These are phyloP conservation scores for Trichoderma semiorbis DNA, from an alignment of 2,329 filamentous ascomycete species.

Conservation along the genomic window DNA sequence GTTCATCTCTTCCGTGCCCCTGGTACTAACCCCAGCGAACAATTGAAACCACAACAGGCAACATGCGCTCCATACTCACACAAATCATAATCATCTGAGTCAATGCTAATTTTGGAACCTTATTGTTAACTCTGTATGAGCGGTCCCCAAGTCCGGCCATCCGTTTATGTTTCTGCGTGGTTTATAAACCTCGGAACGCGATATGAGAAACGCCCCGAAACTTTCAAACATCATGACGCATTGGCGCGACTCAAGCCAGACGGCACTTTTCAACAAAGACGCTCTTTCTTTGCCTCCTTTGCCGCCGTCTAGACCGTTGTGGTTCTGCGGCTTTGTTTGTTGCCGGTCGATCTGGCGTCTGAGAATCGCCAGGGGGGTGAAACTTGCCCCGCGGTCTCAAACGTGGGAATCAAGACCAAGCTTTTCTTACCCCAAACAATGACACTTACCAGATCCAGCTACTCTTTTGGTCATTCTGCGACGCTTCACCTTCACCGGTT, in stretches of 20 bases:
- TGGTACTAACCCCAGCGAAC: neutral
- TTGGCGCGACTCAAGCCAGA: neutral
- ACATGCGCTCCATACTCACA: neutral
- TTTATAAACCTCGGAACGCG: neutral
- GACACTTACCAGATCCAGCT: neutral
- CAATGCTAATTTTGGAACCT: neutral
- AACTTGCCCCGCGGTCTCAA: constrained; percentile 10
- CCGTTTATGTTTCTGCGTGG: neutral
- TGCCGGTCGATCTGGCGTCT: constrained; percentile 26
- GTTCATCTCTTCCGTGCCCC: neutral
- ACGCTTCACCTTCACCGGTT: neutral
- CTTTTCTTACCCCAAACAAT: neutral
- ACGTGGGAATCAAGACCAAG: neutral
- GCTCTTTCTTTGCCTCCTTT: neutral
- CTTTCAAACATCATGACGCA: neutral
- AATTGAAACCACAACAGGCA: neutral
- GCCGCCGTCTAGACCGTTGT: neutral
- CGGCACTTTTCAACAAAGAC: neutral
- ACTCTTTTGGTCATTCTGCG: constrained; percentile 1
- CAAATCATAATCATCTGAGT: neutral
- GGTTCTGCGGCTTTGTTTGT: neutral
- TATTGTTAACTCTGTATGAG: neutral
- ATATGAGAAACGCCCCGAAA: neutral
- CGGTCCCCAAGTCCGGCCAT: neutral
- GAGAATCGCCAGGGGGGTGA: constrained; percentile 18